Conservation (phyloP, 2,329 filamentous ascomycete species). For the Penicillium sp. region DNA sequence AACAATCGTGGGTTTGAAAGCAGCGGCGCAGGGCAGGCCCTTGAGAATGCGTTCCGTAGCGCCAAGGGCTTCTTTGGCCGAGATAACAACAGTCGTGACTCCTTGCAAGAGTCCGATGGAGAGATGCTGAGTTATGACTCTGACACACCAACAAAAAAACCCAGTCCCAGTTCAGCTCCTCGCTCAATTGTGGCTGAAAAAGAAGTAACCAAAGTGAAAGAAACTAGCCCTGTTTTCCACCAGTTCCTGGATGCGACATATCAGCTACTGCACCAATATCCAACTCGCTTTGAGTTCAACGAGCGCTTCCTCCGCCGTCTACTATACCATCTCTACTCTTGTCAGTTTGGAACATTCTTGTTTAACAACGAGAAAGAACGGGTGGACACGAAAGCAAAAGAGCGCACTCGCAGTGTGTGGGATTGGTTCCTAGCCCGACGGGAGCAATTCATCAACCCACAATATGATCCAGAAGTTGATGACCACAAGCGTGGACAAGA, state of each 20-base stretch:
- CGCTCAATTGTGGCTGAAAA: slow-evolving; percentile 51
- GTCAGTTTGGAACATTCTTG: slow-evolving; percentile 94
- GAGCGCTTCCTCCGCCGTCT: slow-evolving; percentile 87
- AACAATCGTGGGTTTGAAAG: slow-evolving; percentile 41
- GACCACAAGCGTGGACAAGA: slow-evolving; percentile 79
- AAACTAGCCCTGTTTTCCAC: slow-evolving; percentile 94
- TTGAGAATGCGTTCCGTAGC: slow-evolving; percentile 81
- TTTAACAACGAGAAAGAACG: slow-evolving; percentile 94
- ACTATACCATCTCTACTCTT: slow-evolving; percentile 91
- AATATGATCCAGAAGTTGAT: slow-evolving; percentile 73
- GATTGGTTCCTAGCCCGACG: slow-evolving; percentile 86
- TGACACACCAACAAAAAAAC: slow-evolving; percentile 43
- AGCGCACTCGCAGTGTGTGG: slow-evolving; percentile 86
- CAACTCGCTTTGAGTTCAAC: slow-evolving; percentile 91
- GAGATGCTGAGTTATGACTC: slow-evolving; percentile 52
- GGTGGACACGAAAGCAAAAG: slow-evolving; percentile 64
- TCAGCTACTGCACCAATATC: slow-evolving; percentile 82
- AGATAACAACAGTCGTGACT: slow-evolving; percentile 66
- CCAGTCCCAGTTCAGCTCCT: slow-evolving; percentile 31
- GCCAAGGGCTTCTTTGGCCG: slow-evolving; percentile 91
- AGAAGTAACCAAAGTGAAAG: slow-evolving; percentile 74
- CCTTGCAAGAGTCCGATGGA: slow-evolving; percentile 62
- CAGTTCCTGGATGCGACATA: slow-evolving; percentile 95
- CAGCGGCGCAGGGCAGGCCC: slow-evolving; percentile 63
- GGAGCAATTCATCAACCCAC: slow-evolving; percentile 77